Evolutionary conservation across 768 basidiomycete genomes (phyloP), one percentile per base, ranked within the genome.

Genomic region (Russula griseocarnosa): DNA sequence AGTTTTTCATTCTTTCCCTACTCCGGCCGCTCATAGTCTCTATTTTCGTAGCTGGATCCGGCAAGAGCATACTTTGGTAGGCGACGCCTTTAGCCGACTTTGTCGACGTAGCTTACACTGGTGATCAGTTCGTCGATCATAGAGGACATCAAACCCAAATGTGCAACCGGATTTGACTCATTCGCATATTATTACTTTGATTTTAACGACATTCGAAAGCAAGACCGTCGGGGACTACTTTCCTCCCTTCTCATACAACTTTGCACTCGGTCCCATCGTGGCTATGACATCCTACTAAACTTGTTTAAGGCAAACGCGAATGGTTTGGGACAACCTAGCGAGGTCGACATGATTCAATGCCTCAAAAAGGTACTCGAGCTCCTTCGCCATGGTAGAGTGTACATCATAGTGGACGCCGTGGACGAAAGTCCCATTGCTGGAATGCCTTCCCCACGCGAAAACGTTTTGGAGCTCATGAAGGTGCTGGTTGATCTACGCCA

Each of bases 1-100:
- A 32, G 10, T 1, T 9, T 38, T 4, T 7, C 16, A 1, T 32
- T 0, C 5, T 34, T 26, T 5, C 16, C 16, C 1, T 10, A 18
- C 1, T 3, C 14, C 1, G 30, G 2, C 11, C 6, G n/a, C 34
- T 55, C 24, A 36, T 55, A n/a, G n/a, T n/a, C n/a, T 60, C 36
- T 5, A n/a, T 7, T 13, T 26, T 46, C 3, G 11, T 22, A 61
- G 60, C 60, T 32, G 60, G 60, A 28, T 61, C 60, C 1, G 60
- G 60, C 18, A 61, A 61, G 11, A 61, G 60, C 18, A 20, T 55
- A 13, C 38, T 61, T 8, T 61, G 60, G 60, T 54, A 11, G 9
- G 40, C 7, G 2, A 42, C 5, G 5, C 34, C 3, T 1, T 36
- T 3, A 28, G 7, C 14, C 5, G 1, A 18, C 26, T 60, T 52